These are phyloP conservation scores for Schizopora paradoxa DNA, from an alignment of 1,284 basidiomycete genomes.

Conservation along the genomic window DNA sequence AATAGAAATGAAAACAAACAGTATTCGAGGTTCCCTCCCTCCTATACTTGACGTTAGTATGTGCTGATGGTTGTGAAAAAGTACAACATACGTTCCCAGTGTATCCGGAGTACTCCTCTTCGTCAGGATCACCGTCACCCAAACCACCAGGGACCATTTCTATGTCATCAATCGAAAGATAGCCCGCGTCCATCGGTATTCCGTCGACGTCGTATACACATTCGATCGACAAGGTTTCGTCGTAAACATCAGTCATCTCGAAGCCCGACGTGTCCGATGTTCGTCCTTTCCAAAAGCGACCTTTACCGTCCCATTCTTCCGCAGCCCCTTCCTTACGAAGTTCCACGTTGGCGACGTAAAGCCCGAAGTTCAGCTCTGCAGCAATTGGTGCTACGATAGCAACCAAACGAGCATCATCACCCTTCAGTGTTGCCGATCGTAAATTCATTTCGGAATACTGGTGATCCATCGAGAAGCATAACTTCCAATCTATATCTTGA, in stretches of 20 bases:
- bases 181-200: conserved; percentile 23
- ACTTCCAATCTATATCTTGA: conserved; percentile 20
- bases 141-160: conserved; percentile 21
- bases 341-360: conserved; percentile 35
- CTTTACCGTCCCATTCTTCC: conserved; percentile 18
- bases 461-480: conserved; percentile 27
- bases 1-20: too few relatives aligned
- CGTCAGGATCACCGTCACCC: conserved; percentile 31
- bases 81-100: conserved; percentile 35
- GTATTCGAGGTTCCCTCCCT: too few relatives aligned
- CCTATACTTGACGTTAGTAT: too few relatives aligned
- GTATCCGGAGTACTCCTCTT: conserved; percentile 38
- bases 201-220: conserved; percentile 36
- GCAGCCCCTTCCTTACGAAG: conserved; percentile 29
- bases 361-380: conserved; percentile 21
- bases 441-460: conserved; percentile 24
- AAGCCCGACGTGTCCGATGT: too few relatives aligned
- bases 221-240: conserved; percentile 23
- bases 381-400: conserved; percentile 17
- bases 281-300: too few relatives aligned
- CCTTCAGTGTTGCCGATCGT: conserved; percentile 23
- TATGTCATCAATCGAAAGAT: conserved; percentile 29
- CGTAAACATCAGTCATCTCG: conserved; percentile 19
- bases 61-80: too few relatives aligned
- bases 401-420: conserved; percentile 23